A percentile compares a stretch with the other conserved stretches of the same genome.
Conservation (phyloP, 2,329 filamentous ascomycete genomes). For the Falciphora oryzae region DNA sequence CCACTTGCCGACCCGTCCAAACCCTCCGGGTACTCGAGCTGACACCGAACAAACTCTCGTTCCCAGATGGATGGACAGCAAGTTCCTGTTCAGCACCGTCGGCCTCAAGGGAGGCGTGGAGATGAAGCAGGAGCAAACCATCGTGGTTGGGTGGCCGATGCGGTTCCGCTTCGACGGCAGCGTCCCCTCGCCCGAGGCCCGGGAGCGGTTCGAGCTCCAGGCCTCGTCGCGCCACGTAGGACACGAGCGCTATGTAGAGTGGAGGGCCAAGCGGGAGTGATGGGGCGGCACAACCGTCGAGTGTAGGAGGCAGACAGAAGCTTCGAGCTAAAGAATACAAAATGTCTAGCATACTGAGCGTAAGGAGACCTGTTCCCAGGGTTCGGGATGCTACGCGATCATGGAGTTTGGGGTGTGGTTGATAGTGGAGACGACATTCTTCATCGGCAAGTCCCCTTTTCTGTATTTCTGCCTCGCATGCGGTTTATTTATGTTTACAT, state of each 20-base stretch:
- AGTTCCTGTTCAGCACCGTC: not conserved
- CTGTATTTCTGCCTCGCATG: too few species aligned
- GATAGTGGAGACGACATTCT: too few species aligned
- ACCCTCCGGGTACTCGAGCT: not conserved
- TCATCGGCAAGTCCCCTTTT: too few species aligned
- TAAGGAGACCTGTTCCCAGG: too few species aligned
- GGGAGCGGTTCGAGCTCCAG: not conserved
- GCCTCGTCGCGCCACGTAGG: not conserved
- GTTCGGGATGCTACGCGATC: too few species aligned
- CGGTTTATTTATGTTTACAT: too few species aligned
- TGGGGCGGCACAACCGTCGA: not conserved
- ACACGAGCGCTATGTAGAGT: slow-evolving; percentile 1
- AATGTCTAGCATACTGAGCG: too few species aligned
- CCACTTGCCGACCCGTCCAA: too few species aligned
- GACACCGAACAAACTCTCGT: not conserved
- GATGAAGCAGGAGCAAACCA: not conserved
- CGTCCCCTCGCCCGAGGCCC: not conserved
- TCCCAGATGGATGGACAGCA: not conserved
- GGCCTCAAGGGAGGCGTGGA: not conserved
- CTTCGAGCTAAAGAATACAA: too few species aligned
- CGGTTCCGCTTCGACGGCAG: not conserved
- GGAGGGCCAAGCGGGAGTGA: not conserved
- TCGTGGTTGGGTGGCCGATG: not conserved
- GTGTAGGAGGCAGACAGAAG: not conserved
- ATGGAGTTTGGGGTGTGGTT: too few species aligned